Conservation (phyloP, 2,329 filamentous ascomycete genomes). For the Penicillium sp. region DNA sequence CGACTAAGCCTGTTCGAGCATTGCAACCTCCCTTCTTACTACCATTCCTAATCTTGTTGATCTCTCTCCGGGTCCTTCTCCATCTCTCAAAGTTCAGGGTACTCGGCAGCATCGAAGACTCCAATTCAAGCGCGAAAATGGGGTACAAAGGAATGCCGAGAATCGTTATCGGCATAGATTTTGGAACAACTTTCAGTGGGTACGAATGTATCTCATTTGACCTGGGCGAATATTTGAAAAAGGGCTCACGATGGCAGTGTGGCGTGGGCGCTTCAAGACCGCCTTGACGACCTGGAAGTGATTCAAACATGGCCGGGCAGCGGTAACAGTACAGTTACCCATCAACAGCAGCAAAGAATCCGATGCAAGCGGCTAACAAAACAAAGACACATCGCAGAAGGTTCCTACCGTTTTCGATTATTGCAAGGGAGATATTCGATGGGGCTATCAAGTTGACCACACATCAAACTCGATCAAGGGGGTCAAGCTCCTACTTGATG, state of each 20-base stretch:
- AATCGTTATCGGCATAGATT: slow-evolving; percentile 35
- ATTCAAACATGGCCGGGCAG: slow-evolving; percentile 33
- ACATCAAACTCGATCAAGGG: slow-evolving; percentile 33
- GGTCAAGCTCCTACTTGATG: slow-evolving; percentile 24
- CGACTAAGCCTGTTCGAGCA: background rate
- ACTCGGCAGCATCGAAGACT: background rate
- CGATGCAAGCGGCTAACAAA: background rate
- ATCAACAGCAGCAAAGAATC: background rate
- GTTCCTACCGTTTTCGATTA: slow-evolving; percentile 26
- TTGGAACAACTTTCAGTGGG: slow-evolving; percentile 40
- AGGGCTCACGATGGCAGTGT: slow-evolving; percentile 13
- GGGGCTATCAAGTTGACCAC: slow-evolving; percentile 31
- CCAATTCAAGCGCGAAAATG: background rate
- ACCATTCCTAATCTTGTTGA: background rate
- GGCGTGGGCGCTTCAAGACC: slow-evolving; percentile 26
- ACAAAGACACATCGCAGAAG: slow-evolving; percentile 29
- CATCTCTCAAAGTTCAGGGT: background rate
- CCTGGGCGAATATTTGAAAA: background rate
- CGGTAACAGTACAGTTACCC: slow-evolving; percentile 25
- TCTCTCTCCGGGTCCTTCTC: background rate
- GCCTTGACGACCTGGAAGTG: slow-evolving; percentile 25
- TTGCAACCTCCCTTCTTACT: background rate
- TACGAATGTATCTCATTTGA: slow-evolving; percentile 9
- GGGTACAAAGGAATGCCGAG: background rate
- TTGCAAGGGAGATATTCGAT: slow-evolving; percentile 14